Percentiles rank a stretch among this genome's conserved stretches.
phyloP scores from a whole-genome alignment of 1,284 basidiomycete genomes.

The Ganoderma leucocontextum region DNA sequence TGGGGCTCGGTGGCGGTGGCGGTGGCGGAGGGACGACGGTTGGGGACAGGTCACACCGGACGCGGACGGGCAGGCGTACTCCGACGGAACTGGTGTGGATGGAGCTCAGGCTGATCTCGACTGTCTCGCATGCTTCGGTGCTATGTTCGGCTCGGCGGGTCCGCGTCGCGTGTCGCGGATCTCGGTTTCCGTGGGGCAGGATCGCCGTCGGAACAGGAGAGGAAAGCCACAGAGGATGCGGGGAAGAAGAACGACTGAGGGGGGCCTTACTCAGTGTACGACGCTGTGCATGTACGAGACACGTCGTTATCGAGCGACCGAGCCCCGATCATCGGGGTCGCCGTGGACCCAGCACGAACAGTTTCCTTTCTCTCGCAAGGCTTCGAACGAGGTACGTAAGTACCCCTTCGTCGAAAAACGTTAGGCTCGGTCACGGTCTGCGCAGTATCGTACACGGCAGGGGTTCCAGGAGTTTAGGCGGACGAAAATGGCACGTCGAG shows the following conservation, averaged over 20 bases:
- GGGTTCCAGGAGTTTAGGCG: not conserved
- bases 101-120: conserved; percentile 23
- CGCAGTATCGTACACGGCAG: not conserved
- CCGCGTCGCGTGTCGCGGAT: not conserved
- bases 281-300: conserved; percentile 25
- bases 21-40: no score
- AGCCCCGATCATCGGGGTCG: not conserved
- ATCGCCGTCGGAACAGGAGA: conserved; percentile 31
- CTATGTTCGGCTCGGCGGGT: not conserved
- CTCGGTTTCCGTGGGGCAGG: conserved; percentile 25
- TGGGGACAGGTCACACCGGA: not conserved
- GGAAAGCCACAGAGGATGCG: conserved; percentile 24
- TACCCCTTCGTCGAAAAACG: not conserved
- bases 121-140: conserved; percentile 10
- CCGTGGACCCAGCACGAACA: not conserved
- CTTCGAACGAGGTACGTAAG: conserved; percentile 3
- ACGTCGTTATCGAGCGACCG: conserved; percentile 16
- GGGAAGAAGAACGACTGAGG: conserved; percentile 24
- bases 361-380: conserved; percentile 4
- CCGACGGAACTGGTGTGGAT: conserved; percentile 22
- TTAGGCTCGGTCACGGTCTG: not conserved
- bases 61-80: conserved; percentile 1
- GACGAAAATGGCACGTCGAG: not conserved
- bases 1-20: no score
- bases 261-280: conserved; percentile 16